Conservation (phyloP, 2,329 filamentous ascomycete genomes). For the Claviceps humidiphila region DNA sequence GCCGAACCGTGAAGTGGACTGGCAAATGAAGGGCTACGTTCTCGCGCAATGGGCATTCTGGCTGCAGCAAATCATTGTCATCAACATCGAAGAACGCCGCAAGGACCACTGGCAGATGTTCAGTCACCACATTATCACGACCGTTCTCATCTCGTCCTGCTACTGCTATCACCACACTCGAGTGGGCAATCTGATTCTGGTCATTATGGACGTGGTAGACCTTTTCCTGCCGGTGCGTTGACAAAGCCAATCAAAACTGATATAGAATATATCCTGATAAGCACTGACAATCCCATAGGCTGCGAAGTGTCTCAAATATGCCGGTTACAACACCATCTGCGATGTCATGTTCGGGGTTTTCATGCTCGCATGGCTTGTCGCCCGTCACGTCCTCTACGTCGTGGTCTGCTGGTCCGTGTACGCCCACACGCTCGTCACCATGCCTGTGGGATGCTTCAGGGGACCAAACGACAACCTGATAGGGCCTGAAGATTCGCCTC, state of each 20-base stretch:
- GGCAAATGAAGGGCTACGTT: constrained; percentile 76
- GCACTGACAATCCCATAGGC: constrained; percentile 33
- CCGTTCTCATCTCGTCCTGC: constrained; percentile 62
- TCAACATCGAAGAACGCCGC: constrained; percentile 85
- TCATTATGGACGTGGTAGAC: constrained; percentile 89
- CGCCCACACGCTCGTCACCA: constrained; percentile 45
- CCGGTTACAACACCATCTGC: constrained; percentile 62
- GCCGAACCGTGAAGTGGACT: constrained; percentile 66
- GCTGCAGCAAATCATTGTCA: constrained; percentile 85
- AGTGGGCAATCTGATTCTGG: constrained; percentile 78
- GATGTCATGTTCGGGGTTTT: constrained; percentile 79
- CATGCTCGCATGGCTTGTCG: constrained; percentile 69
- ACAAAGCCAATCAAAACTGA: background rate
- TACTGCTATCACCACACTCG: constrained; percentile 81
- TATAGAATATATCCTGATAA: background rate
- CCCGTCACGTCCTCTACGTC: constrained; percentile 70
- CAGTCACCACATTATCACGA: constrained; percentile 88
- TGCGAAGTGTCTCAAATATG: constrained; percentile 89
- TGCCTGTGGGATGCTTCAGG: constrained; percentile 59
- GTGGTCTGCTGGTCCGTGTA: constrained; percentile 74
- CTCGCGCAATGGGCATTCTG: constrained; percentile 85
- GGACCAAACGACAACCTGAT: constrained; percentile 41
- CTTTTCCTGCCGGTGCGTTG: constrained; percentile 65
- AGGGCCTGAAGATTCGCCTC: constrained; percentile 36
- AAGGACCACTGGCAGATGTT: constrained; percentile 98